Base-by-base conservation (phyloP, 805 yeast genomes). In the Yarrowia sp. region DNA sequence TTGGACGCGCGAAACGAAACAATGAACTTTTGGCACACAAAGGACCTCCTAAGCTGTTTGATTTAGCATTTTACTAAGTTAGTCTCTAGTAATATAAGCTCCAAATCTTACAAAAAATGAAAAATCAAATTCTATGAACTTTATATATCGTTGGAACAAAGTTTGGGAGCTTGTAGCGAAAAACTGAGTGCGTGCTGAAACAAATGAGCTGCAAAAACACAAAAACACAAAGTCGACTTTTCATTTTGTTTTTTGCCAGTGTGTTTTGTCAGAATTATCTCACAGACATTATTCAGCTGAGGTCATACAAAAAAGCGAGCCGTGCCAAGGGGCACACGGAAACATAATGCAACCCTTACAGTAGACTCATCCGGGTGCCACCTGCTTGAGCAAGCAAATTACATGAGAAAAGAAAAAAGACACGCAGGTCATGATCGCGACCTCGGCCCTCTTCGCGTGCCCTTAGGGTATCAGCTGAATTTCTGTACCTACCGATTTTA, bases 1-100 rank as follows among this genome's bases (percentile, higher is more conserved):
- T 47, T 32, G 55, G 38, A 32, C 55, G 55, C 38, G 38, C 38
- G 29, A 47, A 47, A 47, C 38, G 55, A 47, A 47, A 47, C 55
- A 47, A 47, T 47, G 55, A 47, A 47, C 36, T 6, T 12, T 14
- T 8, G 18, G 25, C 36, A 46, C 55, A 47, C 51, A 44, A 44
- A 46, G 36, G 53, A 18, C 36, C 51, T 25, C 22, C 22, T 13
- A 18, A 31, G 27, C 55, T 47, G 55, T 47, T 21, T 47, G 55
- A 47, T 47, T 47, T 47, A 47, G 38, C 36, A n/a, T 47, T 14
- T 31, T 9, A 47, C 38, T 21, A 47, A 29, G 55, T 47, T 47
- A 29, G 6, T 2, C 13, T 47, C 32, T 21, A 10, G 36, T 14
- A 3, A 29, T 21, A 19, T 29, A 46, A 18, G 13, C 18, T 46